These are phyloP conservation scores for Zygnema cylindricum DNA, from an alignment of 139 green algal species.

Conservation along the genomic window DNA sequence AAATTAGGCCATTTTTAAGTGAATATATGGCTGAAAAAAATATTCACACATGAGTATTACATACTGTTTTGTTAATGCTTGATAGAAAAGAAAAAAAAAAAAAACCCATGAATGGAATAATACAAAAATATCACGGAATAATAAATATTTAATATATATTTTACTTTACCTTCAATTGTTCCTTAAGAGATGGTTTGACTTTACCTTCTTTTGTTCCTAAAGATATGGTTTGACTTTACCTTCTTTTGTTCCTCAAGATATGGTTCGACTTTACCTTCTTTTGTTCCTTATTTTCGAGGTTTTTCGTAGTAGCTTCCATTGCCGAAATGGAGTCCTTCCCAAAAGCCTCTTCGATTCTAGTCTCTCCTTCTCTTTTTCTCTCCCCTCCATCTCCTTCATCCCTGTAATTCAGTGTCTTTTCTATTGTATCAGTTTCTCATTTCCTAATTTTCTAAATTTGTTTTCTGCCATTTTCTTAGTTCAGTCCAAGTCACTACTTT, in stretches of 20 bases:
- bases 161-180: background rate
- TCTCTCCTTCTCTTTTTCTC: background rate
- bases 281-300: slow-evolving; percentile 23
- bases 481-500: background rate
- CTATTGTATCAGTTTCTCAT: background rate
- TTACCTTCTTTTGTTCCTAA: background rate
- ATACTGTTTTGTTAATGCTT: too few species aligned
- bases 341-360: background rate
- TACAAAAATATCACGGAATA: background rate
- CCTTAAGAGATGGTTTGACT: background rate
- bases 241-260: background rate
- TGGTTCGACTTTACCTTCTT: slow-evolving; percentile 11
- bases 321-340: background rate
- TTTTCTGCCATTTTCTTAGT: background rate
- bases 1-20: too few species aligned
- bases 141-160: background rate
- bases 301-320: slow-evolving; percentile 1
- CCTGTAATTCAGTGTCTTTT: background rate
- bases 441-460: too few species aligned
- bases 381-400: background rate
- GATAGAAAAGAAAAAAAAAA: background rate
- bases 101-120: background rate
- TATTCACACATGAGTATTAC: too few species aligned
- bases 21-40: too few species aligned
- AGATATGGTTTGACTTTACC: background rate